phyloP scores from a whole-genome alignment of 176 grass and related monocot species.

The Zoysia pacifica region DNA sequence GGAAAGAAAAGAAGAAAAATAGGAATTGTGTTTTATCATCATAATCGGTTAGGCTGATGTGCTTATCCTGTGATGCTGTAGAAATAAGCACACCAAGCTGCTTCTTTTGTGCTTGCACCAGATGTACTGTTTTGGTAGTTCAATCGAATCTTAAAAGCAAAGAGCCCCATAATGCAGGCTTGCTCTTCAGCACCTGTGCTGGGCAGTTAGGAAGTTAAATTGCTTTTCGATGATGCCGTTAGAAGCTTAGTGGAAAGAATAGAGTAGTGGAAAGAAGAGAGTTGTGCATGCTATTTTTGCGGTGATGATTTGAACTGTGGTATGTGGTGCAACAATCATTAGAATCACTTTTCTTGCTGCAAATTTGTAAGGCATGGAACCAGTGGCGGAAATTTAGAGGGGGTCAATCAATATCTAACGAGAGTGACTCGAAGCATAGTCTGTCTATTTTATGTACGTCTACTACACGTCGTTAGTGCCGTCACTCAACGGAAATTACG shows the following conservation, averaged over 20 bases:
- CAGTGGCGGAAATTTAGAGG: neutral
- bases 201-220: neutral
- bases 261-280: neutral
- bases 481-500: too few relatives aligned
- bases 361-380: neutral
- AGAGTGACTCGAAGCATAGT: too few relatives aligned
- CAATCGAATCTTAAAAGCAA: neutral
- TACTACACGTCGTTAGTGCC: too few relatives aligned
- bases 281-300: conserved; percentile 1
- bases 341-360: neutral
- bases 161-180: neutral
- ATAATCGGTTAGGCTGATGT: conserved; percentile 17
- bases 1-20: neutral
- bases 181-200: neutral
- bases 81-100: conserved; percentile 15
- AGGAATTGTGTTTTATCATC: neutral
- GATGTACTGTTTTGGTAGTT: conserved; percentile 27
- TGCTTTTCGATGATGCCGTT: neutral
- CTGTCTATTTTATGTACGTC: too few relatives aligned
- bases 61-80: conserved; percentile 32
- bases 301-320: neutral
- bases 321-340: neutral
- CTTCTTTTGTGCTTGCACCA: conserved; percentile 6
- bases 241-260: neutral
- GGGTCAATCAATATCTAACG: too few relatives aligned